phyloP scores from a whole-genome alignment of 108 stramenopile species.

The Discostella pseudostelligera region DNA sequence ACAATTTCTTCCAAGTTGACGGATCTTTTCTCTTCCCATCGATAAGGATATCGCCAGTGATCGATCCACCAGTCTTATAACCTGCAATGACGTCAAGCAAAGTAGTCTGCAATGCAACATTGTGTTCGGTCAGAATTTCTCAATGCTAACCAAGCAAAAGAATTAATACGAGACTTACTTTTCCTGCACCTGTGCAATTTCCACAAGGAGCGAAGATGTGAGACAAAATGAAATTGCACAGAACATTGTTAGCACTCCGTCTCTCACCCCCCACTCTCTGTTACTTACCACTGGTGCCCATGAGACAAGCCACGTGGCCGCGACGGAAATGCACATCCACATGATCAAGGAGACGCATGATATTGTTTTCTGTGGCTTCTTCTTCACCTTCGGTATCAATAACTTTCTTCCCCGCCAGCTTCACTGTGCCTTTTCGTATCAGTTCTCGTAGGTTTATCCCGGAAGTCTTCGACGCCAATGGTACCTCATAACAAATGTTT shows the following conservation, averaged over 20 bases:
- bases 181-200: slow-evolving; percentile 34
- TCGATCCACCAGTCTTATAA: slow-evolving; percentile 64
- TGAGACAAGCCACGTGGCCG: slow-evolving; percentile 30
- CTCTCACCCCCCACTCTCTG: slow-evolving; percentile 3
- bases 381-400: background rate
- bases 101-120: slow-evolving; percentile 47
- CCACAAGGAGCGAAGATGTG: background rate
- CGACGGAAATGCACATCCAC: slow-evolving; percentile 16
- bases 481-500: slow-evolving; percentile 1
- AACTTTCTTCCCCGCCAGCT: slow-evolving; percentile 6
- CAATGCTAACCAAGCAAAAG: too few species aligned
- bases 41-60: slow-evolving; percentile 63
- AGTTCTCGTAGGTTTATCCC: slow-evolving; percentile 3
- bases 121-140: background rate
- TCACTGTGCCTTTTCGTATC: slow-evolving; percentile 2
- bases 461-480: background rate
- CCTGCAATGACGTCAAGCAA: slow-evolving; percentile 73
- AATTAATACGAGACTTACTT: too few species aligned
- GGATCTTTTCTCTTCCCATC: slow-evolving; percentile 54
- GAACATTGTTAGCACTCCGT: too few species aligned
- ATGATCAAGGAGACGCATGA: background rate
- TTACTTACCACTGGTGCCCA: slow-evolving; percentile 7
- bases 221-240: background rate
- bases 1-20: slow-evolving; percentile 26
- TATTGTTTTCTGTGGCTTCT: background rate